These are phyloP conservation scores for Fomitopsis betulina DNA, from an alignment of 1,284 basidiomycete genomes.

Conservation along the genomic window DNA sequence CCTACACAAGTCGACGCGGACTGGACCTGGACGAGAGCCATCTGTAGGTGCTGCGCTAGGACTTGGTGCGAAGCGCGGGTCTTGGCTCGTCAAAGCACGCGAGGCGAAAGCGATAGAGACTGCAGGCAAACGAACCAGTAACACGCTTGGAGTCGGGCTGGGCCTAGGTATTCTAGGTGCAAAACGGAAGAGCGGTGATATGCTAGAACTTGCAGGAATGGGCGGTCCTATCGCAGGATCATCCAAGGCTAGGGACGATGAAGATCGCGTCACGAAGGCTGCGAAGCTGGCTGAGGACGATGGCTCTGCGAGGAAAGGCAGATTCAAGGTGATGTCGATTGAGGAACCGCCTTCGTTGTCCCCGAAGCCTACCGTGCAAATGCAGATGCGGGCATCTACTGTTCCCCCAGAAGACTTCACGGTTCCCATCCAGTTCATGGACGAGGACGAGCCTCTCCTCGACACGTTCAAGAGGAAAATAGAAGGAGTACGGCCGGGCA, in stretches of 20 bases:
- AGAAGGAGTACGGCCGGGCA: constrained; percentile 59
- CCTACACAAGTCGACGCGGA: constrained; percentile 60
- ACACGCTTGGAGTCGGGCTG: constrained; percentile 11
- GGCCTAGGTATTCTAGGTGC: constrained; percentile 8
- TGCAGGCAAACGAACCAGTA: constrained; percentile 37
- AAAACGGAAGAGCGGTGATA: constrained; percentile 61
- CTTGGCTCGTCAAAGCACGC: constrained; percentile 73
- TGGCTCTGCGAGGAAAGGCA: constrained; percentile 9
- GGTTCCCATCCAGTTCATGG: constrained; percentile 11
- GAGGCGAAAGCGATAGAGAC: constrained; percentile 69
- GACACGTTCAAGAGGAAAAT: constrained; percentile 64
- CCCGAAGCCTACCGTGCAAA: background rate
- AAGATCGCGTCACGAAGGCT: constrained; percentile 43
- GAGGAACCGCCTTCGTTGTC: background rate
- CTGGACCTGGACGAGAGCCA: constrained; percentile 40
- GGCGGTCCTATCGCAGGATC: background rate
- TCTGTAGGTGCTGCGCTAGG: constrained; percentile 29
- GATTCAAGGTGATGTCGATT: constrained; percentile 9
- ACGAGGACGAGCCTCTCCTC: constrained; percentile 46
- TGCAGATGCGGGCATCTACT: background rate
- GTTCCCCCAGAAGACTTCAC: constrained; percentile 12
- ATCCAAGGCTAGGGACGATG: constrained; percentile 11
- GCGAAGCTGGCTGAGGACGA: constrained; percentile 32
- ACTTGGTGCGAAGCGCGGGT: constrained; percentile 61
- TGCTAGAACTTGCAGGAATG: background rate